Conservation (phyloP, 345 rosid species). For the Citrus reticulata region DNA sequence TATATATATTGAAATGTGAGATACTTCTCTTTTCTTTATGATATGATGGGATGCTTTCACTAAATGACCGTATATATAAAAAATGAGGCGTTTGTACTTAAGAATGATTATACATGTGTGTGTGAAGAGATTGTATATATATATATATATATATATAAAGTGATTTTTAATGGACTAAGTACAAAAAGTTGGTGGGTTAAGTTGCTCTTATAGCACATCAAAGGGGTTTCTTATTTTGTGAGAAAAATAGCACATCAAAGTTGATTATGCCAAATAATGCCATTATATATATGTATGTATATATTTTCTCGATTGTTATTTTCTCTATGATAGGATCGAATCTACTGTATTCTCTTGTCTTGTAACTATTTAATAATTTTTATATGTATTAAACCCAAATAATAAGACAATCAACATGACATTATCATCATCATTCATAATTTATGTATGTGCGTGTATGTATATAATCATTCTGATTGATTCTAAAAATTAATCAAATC, state of each 20-base stretch:
- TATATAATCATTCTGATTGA: background rate
- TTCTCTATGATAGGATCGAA: background rate
- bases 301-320: background rate
- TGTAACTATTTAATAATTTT: background rate
- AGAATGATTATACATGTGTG: no score
- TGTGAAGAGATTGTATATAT: no score
- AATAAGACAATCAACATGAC: background rate
- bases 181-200: background rate
- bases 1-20: no score
- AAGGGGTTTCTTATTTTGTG: background rate
- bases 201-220: background rate
- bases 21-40: no score
- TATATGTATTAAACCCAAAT: background rate
- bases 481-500: no score
- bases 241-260: slow-evolving; percentile 3
- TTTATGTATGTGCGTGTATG: no score
- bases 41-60: no score
- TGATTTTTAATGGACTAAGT: no score
- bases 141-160: no score
- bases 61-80: no score
- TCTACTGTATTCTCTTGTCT: background rate
- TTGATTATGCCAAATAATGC: background rate
- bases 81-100: no score
- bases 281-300: no score
- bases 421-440: background rate